These are phyloP conservation scores for Echeveria elegans DNA, from an alignment of 164 flowering plant species.

Conservation along the genomic window DNA sequence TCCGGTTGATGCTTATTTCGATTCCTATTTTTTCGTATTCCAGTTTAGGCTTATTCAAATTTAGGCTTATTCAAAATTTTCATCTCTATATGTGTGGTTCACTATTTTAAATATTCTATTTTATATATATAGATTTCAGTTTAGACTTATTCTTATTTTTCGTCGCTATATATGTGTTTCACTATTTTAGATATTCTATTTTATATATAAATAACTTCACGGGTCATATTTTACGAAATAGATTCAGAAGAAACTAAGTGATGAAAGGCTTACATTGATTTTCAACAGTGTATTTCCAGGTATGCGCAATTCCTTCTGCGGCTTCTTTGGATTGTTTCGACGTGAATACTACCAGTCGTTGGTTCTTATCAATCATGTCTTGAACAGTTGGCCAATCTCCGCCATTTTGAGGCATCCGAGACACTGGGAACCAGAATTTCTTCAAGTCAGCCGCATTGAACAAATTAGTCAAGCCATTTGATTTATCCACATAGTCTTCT, in stretches of 20 bases:
- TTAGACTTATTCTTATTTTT: no score
- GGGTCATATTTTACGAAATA: no score
- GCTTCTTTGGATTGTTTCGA: slow-evolving; percentile 31
- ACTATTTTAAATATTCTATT: no score
- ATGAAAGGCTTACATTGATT: slow-evolving; percentile 30
- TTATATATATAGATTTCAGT: no score
- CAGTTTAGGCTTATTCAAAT: no score
- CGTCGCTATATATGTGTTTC: no score
- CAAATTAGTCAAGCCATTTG: slow-evolving; percentile 24
- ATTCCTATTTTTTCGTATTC: no score
- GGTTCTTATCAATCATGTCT: slow-evolving; percentile 35
- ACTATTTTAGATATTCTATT: no score
- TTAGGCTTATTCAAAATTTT: no score
- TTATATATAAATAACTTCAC: no score
- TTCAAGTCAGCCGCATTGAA: slow-evolving; percentile 28
- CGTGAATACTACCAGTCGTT: slow-evolving; percentile 37
- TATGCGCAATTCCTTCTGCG: slow-evolving; percentile 35
- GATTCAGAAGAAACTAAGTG: not conserved
- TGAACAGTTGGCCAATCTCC: slow-evolving; percentile 41
- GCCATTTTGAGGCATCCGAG: slow-evolving; percentile 24
- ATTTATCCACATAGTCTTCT: slow-evolving; percentile 45
- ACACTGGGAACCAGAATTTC: slow-evolving; percentile 31
- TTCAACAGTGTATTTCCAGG: slow-evolving; percentile 40
- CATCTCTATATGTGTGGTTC: no score
- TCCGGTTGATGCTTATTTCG: no score